Conservation (phyloP, 495 filamentous ascomycete genomes). For the Extremus antarcticus region DNA sequence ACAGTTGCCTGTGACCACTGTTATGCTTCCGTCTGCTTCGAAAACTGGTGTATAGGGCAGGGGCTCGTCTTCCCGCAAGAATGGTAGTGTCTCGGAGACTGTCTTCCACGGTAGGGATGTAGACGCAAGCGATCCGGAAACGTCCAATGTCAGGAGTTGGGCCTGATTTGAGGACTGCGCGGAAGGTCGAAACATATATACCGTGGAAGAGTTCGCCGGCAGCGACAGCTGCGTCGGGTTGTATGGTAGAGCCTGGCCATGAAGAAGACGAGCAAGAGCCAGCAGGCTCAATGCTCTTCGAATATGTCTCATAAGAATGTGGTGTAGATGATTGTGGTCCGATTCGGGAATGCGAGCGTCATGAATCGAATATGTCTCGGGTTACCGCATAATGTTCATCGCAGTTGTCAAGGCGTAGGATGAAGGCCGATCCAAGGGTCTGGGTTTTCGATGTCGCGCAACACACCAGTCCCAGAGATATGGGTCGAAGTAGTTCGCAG, state of each 20-base stretch:
- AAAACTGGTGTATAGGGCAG: slow-evolving; percentile 52
- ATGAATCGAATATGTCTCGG: background rate
- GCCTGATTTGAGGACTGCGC: slow-evolving; percentile 31
- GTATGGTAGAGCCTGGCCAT: slow-evolving; percentile 48
- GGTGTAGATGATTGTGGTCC: too few relatives aligned
- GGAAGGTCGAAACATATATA: slow-evolving; percentile 51
- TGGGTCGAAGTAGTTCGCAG: background rate
- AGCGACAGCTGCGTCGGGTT: slow-evolving; percentile 58
- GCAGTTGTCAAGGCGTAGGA: background rate
- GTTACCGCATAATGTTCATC: background rate
- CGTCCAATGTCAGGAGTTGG: slow-evolving; percentile 52
- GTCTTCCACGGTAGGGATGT: slow-evolving; percentile 43
- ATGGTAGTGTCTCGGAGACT: slow-evolving; percentile 54
- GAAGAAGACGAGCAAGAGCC: slow-evolving; percentile 9
- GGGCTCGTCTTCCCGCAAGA: slow-evolving; percentile 36
- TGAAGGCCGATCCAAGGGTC: too few relatives aligned
- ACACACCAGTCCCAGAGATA: too few relatives aligned
- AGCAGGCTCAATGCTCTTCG: slow-evolving; percentile 6
- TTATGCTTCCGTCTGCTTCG: slow-evolving; percentile 53
- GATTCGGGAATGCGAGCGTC: background rate
- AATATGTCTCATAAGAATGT: background rate
- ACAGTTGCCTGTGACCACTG: slow-evolving; percentile 62
- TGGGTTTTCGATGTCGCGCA: too few relatives aligned
- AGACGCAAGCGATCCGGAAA: slow-evolving; percentile 44
- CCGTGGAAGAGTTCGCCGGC: slow-evolving; percentile 38